Percentiles rank a stretch among this genome's conserved stretches.
Conservation (phyloP, 306 rosid species). For the Amphicarpaea edgeworthii region DNA sequence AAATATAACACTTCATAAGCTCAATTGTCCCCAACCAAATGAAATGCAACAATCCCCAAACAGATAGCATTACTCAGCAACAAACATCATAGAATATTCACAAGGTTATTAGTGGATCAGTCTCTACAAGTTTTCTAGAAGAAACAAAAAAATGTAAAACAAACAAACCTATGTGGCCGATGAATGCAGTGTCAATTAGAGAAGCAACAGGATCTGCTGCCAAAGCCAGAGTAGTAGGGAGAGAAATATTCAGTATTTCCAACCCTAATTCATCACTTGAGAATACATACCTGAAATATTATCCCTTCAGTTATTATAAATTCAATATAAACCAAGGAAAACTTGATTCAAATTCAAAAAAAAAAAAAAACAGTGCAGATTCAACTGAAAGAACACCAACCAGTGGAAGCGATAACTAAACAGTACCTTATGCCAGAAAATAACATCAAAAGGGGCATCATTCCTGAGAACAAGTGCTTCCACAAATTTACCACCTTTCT, state of each 20-base stretch:
- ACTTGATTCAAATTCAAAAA: too few species aligned
- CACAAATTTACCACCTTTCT: background rate
- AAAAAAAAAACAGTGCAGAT: background rate
- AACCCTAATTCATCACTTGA: constrained; percentile 47
- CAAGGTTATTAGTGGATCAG: background rate
- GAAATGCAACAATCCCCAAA: constrained; percentile 23
- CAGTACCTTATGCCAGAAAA: constrained; percentile 53
- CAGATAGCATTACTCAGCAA: background rate
- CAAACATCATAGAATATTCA: background rate
- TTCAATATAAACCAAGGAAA: constrained; percentile 7
- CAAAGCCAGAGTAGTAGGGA: constrained; percentile 55
- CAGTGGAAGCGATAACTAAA: background rate
- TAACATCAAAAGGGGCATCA: constrained; percentile 40
- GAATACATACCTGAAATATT: constrained; percentile 44
- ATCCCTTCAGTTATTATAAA: constrained; percentile 1
- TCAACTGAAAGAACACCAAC: background rate
- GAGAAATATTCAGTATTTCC: constrained; percentile 52
- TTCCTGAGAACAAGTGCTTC: background rate
- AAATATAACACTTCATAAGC: constrained; percentile 8
- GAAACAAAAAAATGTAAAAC: too few species aligned
- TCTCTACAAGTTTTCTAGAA: constrained; percentile 9
- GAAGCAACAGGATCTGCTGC: constrained; percentile 66
- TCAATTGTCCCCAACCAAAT: background rate
- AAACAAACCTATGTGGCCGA: constrained; percentile 56
- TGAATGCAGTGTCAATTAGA: constrained; percentile 56